Conservation (phyloP, 768 basidiomycete species). For the Tricholoma saponaceum region DNA sequence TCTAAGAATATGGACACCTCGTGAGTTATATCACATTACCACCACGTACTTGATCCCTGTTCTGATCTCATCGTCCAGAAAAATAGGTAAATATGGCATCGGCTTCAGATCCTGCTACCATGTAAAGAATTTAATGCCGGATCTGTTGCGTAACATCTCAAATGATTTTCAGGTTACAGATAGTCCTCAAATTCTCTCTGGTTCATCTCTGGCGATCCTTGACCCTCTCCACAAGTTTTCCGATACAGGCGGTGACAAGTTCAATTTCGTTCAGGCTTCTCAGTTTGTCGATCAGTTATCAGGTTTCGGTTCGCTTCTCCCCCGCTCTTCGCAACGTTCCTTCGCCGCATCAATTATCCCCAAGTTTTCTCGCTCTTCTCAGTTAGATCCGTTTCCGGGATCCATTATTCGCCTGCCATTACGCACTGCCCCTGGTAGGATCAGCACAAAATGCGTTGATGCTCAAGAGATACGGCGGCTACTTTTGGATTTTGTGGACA, state of each 20-base stretch:
- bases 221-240: constrained; percentile 35
- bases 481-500: constrained; percentile 36
- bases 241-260: constrained; percentile 26
- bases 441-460: constrained; percentile 30
- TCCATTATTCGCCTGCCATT: constrained; percentile 46
- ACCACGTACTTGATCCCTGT: too few relatives aligned
- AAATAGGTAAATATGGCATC: constrained; percentile 51
- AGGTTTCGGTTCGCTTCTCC: constrained; percentile 21
- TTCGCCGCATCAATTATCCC: too few relatives aligned
- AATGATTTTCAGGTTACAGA: constrained; percentile 38
- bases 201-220: constrained; percentile 32
- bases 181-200: constrained; percentile 45
- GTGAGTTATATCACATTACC: too few relatives aligned
- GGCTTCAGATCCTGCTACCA: constrained; percentile 50
- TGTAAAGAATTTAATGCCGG: too few relatives aligned
- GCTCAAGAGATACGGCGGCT: constrained; percentile 31
- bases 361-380: too few relatives aligned
- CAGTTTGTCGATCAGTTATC: constrained; percentile 27
- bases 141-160: not conserved
- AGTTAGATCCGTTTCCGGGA: constrained; percentile 25
- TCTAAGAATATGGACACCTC: constrained; percentile 42
- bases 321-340: too few relatives aligned
- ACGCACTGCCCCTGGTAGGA: constrained; percentile 25
- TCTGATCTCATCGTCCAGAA: constrained; percentile 29
- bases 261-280: constrained; percentile 19